A percentile compares a stretch with the other conserved stretches of the same genome.
These are phyloP conservation scores for Nidula microcarpa DNA, from an alignment of 768 basidiomycete species.

Conservation along the genomic window DNA sequence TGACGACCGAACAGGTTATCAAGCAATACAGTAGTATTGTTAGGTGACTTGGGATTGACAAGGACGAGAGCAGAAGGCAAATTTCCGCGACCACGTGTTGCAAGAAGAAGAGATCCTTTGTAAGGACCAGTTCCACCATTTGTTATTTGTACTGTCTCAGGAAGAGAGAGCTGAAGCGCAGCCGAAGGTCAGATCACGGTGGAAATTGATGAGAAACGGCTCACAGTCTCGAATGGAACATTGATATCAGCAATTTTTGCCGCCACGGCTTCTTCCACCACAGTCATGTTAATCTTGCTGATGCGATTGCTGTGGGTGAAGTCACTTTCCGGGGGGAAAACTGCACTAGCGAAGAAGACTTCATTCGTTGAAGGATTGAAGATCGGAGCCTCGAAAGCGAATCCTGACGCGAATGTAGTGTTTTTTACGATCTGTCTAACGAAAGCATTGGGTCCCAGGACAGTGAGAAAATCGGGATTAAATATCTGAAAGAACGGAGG, in stretches of 20 bases:
- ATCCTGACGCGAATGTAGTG: conserved; percentile 41
- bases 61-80: conserved; percentile 60
- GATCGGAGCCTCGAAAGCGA: conserved; percentile 71
- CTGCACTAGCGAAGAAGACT: conserved; percentile 62
- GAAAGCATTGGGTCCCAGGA: conserved; percentile 49
- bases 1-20: conserved; percentile 80
- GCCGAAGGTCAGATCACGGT: not conserved
- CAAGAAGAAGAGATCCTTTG: conserved; percentile 53
- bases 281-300: conserved; percentile 50
- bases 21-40: conserved; percentile 65
- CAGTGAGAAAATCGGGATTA: conserved; percentile 37
- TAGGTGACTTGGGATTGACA: conserved; percentile 60
- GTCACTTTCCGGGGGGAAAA: conserved; percentile 47
- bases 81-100: conserved; percentile 62
- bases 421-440: conserved; percentile 52
- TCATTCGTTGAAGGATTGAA: conserved; percentile 57
- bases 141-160: conserved; percentile 62
- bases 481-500: conserved; percentile 49
- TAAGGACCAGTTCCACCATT: conserved; percentile 68
- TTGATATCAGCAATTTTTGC: conserved; percentile 29
- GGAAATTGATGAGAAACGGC: not conserved
- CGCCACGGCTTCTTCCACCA: conserved; percentile 40
- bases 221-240: conserved; percentile 26
- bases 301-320: conserved; percentile 55
- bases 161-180: conserved; percentile 46